Evolutionary conservation across 2,329 filamentous ascomycete species (phyloP), one percentile per base, ranked within the genome.

Genomic region (Fusarium xyrophilum): DNA sequence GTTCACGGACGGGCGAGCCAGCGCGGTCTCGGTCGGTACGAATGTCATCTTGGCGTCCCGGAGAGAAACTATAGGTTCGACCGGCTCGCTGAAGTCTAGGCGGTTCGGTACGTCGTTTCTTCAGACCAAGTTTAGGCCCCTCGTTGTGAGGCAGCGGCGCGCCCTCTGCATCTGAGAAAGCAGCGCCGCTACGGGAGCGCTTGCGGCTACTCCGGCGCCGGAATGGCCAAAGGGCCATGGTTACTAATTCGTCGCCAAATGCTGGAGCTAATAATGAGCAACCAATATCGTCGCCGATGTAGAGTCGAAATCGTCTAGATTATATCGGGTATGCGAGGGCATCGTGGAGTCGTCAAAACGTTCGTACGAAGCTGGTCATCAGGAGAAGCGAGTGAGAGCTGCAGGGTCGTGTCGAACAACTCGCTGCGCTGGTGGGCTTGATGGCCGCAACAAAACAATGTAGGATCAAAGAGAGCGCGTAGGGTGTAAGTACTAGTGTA

Each of bases 221-320:
- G 80, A 96, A 97, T 65, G 90, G 92, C 93, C 93, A 96, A 79
- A 94, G 82, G 77, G 90, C 88, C 92, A 95, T 95, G 59, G 78
- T 70, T 73, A 57, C 53, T 57, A 63, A 43, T 60, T 63, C 54
- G 60, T 72, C 51, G 48, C 70, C 69, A 65, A 63, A 59, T 58
- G 64, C 53, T 51, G 42, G 48, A 68, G 64, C 68, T 75, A 74
- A 66, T 67, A 69, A 51, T 59, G 63, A 59, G 54, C 44, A 62
- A 60, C 61, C 60, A 68, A 59, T 70, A 65, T 69, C 65, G 63
- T 72, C 62, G 63, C 68, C 62, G 62, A 69, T 63, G 64, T 65
- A 65, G 62, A 67, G 56, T 61, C 69, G 63, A 65, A 68, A 53
- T 67, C 70, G 62, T 66, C 62, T 61, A 70, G 58, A 67, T 69